A percentile compares a stretch with the other conserved stretches of the same genome.
Conservation (phyloP, 1,139 yeast genomes). For the Fermentozyma sake region DNA sequence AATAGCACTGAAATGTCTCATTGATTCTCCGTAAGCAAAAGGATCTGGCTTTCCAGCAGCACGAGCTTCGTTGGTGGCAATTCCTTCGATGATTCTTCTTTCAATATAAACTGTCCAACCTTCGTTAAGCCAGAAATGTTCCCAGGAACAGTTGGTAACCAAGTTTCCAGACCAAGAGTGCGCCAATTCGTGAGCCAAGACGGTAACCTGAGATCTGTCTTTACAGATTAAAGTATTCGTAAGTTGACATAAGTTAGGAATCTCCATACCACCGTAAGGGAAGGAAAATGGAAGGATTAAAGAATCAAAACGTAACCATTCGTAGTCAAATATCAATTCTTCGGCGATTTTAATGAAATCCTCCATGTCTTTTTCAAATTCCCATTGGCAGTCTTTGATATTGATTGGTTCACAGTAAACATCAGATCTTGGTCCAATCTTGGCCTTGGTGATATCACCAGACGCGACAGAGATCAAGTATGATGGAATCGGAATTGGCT, state of each 20-base stretch:
- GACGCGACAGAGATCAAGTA: conserved; percentile 83
- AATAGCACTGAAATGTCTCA: conserved; percentile 76
- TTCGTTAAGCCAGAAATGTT: conserved; percentile 92
- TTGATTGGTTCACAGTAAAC: conserved; percentile 77
- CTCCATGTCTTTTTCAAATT: conserved; percentile 78
- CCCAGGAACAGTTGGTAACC: conserved; percentile 89
- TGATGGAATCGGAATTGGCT: conserved; percentile 81
- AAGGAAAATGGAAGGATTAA: conserved; percentile 76
- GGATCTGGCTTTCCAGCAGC: conserved; percentile 11
- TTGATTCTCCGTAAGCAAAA: conserved; percentile 58
- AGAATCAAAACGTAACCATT: conserved; percentile 82
- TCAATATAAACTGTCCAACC: conserved; percentile 96
- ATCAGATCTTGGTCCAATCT: conserved; percentile 82
- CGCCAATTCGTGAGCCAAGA: conserved; percentile 87
- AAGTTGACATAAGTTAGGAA: conserved; percentile 86
- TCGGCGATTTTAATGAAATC: conserved; percentile 80
- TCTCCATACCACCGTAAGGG: conserved; percentile 97
- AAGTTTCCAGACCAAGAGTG: conserved; percentile 92
- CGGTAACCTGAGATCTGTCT: conserved; percentile 82
- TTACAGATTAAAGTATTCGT: conserved; percentile 88
- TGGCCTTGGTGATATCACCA: conserved; percentile 66
- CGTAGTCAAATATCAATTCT: conserved; percentile 71
- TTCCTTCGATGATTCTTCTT: conserved; percentile 71
- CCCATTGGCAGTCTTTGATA: conserved; percentile 67
- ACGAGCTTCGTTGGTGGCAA: conserved; percentile 22